phyloP scores from a whole-genome alignment of 345 rosid species.

The Gossypium herbaceum region DNA sequence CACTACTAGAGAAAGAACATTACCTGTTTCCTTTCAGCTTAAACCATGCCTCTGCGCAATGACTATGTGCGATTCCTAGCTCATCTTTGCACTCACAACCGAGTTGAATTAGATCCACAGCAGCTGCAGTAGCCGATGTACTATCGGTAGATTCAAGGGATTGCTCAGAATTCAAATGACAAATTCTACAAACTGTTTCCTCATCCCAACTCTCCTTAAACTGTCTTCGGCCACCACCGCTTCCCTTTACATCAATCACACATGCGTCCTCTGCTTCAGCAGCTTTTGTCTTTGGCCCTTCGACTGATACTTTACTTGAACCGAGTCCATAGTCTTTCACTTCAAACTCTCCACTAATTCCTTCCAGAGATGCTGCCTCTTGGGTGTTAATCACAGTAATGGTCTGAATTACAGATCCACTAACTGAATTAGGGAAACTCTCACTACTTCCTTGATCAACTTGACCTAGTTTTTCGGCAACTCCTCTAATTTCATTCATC shows the following conservation, averaged over 20 bases:
- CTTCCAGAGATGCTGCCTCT: conserved; percentile 22
- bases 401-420: conserved; percentile 26
- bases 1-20: background rate
- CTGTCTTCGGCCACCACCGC: conserved; percentile 25
- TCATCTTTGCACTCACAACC: conserved; percentile 94
- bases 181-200: conserved; percentile 78
- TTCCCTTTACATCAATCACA: conserved; percentile 43
- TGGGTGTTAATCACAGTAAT: conserved; percentile 27
- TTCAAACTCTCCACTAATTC: conserved; percentile 17
- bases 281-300: conserved; percentile 27
- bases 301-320: conserved; percentile 23
- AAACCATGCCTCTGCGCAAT: conserved; percentile 94
- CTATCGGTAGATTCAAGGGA: conserved; percentile 24
- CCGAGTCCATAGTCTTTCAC: conserved; percentile 14
- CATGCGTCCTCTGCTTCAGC: conserved; percentile 31
- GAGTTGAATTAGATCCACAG: conserved; percentile 55
- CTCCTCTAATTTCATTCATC: conserved; percentile 8
- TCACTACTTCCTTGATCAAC: conserved; percentile 26
- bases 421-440: conserved; percentile 15
- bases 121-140: conserved; percentile 12
- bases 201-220: conserved; percentile 35
- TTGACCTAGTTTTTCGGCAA: conserved; percentile 16
- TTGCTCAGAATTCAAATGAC: conserved; percentile 72
- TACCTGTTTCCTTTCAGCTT: conserved; percentile 91
- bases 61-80: conserved; percentile 71